Base-by-base conservation (phyloP, 345 rosid genomes). In the Moricandia arvensis region DNA sequence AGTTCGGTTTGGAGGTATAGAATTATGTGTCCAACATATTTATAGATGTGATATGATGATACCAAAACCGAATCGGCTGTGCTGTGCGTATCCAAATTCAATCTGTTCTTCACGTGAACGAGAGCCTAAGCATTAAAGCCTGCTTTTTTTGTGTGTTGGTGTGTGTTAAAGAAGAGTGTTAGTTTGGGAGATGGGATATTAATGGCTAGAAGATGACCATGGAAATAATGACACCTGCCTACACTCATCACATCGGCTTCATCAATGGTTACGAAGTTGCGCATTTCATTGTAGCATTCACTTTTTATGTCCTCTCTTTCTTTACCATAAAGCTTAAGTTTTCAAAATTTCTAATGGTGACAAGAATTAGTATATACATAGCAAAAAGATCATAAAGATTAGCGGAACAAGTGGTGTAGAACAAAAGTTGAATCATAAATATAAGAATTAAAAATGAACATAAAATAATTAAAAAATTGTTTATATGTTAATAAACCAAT, bases 101-200 rank as follows among this genome's bases (percentile, higher is more conserved):
- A 49, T 68, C 55, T 67, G 61, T 34, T 49, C 15, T 49, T 49
- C 55, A 49, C 55, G 55, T 49, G 55, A 49, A 49, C 55, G 2
- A 47, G 53, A 59, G 38, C 59, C 31, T 15, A 21, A 66, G 67
- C 73, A 59, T 75, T 68, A 59, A 68, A 59, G 68, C 12, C 68
- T 66, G 7, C 21, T 59, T 58, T 31, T 60, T 33, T 12, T 49
- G 51, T 65, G 29, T 45, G 66, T 7, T 16, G 2, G 30, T 37
- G 60, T 54, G 53, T 59, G 57, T 53, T 68, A 68, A n/a, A n/a
- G n/a, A n/a, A n/a, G 35, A 53, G 64, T 37, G 64, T 69, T 69
- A n/a, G 79, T 76, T 76, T 76, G 75, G 79, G 49, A 69, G 74
- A 62, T 76, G 69, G 16, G 47, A 29, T 69, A 69, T 76, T 76